Conservation (phyloP, 148 eudicot species). For the Silene conica region DNA sequence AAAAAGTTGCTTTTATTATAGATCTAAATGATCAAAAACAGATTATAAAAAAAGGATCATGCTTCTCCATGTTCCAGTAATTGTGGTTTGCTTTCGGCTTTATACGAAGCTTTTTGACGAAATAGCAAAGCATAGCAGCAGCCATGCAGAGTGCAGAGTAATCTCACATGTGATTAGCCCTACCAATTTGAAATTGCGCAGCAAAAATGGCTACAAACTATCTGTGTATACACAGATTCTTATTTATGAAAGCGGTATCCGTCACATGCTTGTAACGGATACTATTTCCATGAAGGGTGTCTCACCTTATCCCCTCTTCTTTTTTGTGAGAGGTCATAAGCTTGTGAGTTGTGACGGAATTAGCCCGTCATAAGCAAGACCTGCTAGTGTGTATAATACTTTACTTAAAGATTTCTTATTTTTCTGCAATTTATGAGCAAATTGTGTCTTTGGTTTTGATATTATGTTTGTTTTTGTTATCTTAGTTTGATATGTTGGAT, state of each 20-base stretch:
- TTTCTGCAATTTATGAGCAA: neutral
- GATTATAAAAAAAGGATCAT: slow-evolving; percentile 1
- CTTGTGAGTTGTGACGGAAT: too few species aligned
- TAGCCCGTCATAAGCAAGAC: too few species aligned
- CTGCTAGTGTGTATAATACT: slow-evolving; percentile 11
- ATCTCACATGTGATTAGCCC: slow-evolving; percentile 27
- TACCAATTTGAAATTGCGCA: slow-evolving; percentile 14
- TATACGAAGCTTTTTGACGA: slow-evolving; percentile 21
- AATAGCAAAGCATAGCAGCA: slow-evolving; percentile 13
- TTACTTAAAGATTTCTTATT: slow-evolving; percentile 17
- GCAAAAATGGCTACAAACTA: slow-evolving; percentile 2
- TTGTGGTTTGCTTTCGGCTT: slow-evolving; percentile 24
- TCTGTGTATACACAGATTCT: too few species aligned
- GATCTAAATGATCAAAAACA: slow-evolving; percentile 15
- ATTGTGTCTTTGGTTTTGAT: neutral
- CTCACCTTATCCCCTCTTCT: too few species aligned
- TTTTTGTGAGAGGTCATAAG: too few species aligned
- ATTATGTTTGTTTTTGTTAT: slow-evolving; percentile 1
- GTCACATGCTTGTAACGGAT: too few species aligned
- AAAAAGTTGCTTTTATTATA: slow-evolving; percentile 3
- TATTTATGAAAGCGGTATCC: too few species aligned
- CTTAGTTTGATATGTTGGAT: slow-evolving; percentile 12
- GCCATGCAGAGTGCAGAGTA: slow-evolving; percentile 2
- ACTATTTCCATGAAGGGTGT: too few species aligned
- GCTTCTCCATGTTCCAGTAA: slow-evolving; percentile 14